Evolutionary conservation across 2,329 filamentous ascomycete genomes (phyloP).

Genomic region (Ophiocordyceps sinensis): DNA sequence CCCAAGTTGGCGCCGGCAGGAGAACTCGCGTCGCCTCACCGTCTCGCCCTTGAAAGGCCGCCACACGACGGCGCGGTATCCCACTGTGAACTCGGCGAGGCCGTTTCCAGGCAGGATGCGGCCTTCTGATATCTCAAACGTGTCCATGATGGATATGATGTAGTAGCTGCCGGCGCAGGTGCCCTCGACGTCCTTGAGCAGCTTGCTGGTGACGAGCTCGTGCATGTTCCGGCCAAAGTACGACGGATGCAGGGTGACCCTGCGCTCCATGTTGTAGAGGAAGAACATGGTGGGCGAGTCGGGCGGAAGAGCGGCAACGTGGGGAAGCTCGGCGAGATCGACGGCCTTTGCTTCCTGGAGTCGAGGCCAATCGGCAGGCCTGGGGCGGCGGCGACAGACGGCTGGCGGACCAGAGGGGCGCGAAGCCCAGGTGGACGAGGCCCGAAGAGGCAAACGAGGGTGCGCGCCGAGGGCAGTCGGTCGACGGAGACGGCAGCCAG

Average conservation of each 20-base stretch:
- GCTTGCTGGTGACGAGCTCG: conserved; percentile 75
- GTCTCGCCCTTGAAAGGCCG: conserved; percentile 96
- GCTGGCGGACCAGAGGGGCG: neutral
- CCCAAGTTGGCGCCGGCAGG: neutral
- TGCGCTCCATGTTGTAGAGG: conserved; percentile 89
- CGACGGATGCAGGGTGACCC: conserved; percentile 88
- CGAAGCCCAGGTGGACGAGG: neutral
- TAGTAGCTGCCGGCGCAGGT: conserved; percentile 93
- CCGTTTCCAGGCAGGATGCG: conserved; percentile 85
- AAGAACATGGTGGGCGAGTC: conserved; percentile 65
- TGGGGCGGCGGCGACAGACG: no score
- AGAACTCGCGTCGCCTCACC: conserved; percentile 36
- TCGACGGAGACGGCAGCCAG: neutral
- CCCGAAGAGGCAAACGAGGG: neutral
- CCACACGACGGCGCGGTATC: conserved; percentile 94
- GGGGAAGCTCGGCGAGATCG: no score
- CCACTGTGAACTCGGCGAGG: conserved; percentile 84
- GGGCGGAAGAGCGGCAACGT: no score
- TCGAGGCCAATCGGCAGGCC: no score
- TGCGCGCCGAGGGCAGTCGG: neutral
- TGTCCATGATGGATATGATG: conserved; percentile 95
- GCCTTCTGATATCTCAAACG: conserved; percentile 86
- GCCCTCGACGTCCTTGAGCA: conserved; percentile 87
- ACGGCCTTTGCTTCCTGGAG: no score
- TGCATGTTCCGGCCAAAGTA: conserved; percentile 94